A percentile compares a stretch with the other conserved stretches of the same genome.
These are phyloP conservation scores for Suaeda aralocaspica DNA, from an alignment of 148 eudicot species.

Conservation along the genomic window DNA sequence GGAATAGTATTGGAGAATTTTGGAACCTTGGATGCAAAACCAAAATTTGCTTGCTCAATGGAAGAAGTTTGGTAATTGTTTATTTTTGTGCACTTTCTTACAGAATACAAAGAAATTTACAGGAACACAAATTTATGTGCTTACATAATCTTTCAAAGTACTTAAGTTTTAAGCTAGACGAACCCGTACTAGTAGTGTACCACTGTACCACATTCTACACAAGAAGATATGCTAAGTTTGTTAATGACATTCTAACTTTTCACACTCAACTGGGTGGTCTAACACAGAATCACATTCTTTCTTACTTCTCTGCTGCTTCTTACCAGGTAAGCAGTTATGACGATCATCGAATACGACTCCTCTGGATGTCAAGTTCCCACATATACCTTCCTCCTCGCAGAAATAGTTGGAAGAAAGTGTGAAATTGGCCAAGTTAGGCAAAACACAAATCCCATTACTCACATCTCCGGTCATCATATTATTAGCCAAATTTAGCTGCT, in stretches of 20 bases:
- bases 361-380: constrained; percentile 43
- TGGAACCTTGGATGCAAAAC: no score
- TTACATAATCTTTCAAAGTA: no score
- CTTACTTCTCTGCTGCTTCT: constrained; percentile 61
- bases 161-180: no score
- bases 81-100: no score
- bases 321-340: constrained; percentile 56
- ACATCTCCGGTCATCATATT: constrained; percentile 60
- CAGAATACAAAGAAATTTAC: no score
- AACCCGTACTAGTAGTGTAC: no score
- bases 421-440: constrained; percentile 54
- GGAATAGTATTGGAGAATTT: no score
- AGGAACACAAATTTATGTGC: no score
- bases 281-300: constrained; percentile 48
- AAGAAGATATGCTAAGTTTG: background rate
- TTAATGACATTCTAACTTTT: constrained; percentile 20
- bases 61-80: no score
- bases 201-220: no score
- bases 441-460: constrained; percentile 44
- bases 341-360: constrained; percentile 49
- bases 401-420: constrained; percentile 60
- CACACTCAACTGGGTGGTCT: constrained; percentile 60
- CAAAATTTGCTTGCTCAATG: no score
- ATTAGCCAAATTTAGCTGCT: constrained; percentile 54
- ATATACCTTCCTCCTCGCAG: constrained; percentile 58